A percentile compares a stretch with the other conserved stretches of the same genome.
Conservation (phyloP, 1,284 basidiomycete genomes). For the Ganoderma resinaceum region DNA sequence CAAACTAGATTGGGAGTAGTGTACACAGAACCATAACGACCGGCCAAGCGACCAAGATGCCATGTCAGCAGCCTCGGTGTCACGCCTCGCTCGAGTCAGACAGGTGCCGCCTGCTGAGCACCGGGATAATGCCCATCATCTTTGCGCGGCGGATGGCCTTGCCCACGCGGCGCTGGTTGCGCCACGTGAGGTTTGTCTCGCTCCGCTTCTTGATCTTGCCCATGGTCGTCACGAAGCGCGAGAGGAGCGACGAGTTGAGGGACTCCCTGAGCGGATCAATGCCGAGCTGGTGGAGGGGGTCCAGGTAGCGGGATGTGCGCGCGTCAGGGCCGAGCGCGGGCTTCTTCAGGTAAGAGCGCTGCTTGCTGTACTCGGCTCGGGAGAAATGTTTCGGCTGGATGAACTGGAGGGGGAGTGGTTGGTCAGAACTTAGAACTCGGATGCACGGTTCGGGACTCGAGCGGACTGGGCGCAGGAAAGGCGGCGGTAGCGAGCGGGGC, state of each 20-base stretch:
- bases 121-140: conserved; percentile 90
- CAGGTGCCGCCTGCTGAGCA: conserved; percentile 53
- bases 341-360: conserved; percentile 29
- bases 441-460: background rate
- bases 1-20: conserved; percentile 8
- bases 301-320: conserved; percentile 57
- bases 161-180: conserved; percentile 81
- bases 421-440: conserved; percentile 1
- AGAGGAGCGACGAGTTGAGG: conserved; percentile 73
- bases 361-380: conserved; percentile 32
- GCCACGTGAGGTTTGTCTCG: conserved; percentile 80
- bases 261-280: conserved; percentile 76
- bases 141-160: conserved; percentile 93
- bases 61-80: background rate
- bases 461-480: background rate
- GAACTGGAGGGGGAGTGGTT: conserved; percentile 34
- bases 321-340: conserved; percentile 59
- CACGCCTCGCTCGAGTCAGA: background rate
- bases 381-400: conserved; percentile 39
- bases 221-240: conserved; percentile 80
- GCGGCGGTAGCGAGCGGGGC: background rate
- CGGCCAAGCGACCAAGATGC: background rate
- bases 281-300: conserved; percentile 72
- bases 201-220: conserved; percentile 83
- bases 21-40: conserved; percentile 10